Evolutionary conservation across 495 filamentous ascomycete genomes (phyloP).

Genomic region (Annulohypoxylon moriforme): DNA sequence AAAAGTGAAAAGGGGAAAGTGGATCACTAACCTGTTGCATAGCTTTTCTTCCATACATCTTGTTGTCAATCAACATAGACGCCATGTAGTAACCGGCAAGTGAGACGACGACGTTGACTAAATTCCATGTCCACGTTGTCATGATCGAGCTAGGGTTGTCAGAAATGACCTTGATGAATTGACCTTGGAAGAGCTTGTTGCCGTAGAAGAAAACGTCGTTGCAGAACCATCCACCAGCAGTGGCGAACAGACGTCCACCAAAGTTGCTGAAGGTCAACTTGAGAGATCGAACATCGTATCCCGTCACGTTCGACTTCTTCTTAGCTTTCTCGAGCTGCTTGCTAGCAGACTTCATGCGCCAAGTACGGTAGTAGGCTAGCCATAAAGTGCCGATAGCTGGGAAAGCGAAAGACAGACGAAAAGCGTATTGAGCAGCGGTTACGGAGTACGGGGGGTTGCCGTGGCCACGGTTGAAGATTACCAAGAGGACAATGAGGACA

Average conservation of each 20-base stretch:
- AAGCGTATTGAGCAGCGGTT: conserved; percentile 81
- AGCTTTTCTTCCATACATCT: conserved; percentile 89
- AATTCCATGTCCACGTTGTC: conserved; percentile 88
- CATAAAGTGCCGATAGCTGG: conserved; percentile 89
- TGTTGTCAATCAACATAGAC: conserved; percentile 86
- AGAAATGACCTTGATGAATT: conserved; percentile 84
- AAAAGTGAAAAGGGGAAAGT: background rate
- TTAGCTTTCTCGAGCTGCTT: conserved; percentile 81
- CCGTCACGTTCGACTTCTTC: conserved; percentile 85
- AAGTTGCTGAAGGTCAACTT: conserved; percentile 80
- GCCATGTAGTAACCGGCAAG: conserved; percentile 85
- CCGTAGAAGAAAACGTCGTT: conserved; percentile 98
- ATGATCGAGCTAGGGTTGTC: conserved; percentile 70
- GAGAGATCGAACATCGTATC: conserved; percentile 86
- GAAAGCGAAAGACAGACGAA: conserved; percentile 84
- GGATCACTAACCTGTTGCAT: conserved; percentile 74
- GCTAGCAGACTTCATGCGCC: conserved; percentile 80
- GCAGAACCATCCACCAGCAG: conserved; percentile 84
- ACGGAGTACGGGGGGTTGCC: conserved; percentile 78
- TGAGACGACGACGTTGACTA: conserved; percentile 85
- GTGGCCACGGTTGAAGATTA: conserved; percentile 81
- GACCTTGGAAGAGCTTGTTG: conserved; percentile 93
- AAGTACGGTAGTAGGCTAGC: conserved; percentile 90
- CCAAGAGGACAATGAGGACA: conserved; percentile 80
- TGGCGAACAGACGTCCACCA: conserved; percentile 84